Base-by-base conservation (phyloP, 2,329 filamentous ascomycete genomes). In the Fonsecaea nubica region DNA sequence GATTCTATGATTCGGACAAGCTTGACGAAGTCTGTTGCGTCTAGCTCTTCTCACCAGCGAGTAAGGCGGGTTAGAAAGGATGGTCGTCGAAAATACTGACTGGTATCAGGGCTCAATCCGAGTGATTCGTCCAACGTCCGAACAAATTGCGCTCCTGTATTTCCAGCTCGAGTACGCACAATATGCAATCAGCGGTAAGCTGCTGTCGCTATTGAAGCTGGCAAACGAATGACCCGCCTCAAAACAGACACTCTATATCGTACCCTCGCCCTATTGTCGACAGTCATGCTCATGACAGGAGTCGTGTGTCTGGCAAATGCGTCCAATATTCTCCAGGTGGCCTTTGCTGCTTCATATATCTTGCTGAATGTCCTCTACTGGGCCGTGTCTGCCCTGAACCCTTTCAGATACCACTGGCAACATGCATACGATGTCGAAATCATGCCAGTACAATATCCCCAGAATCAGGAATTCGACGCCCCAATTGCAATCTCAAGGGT, bases 271-370 rank as follows among this genome's bases (percentile, higher is more conserved):
- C 86, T 82, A 0, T 50, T 84, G 1, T 86, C 85, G 38, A 89
- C 87, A 8, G 81, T 86, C 8, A 70, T 89, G 32, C 81, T 89
- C 53, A 89, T 89, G 87, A 73, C 85, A 3, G 82, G 84, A 1
- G 85, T 89, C 10, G 85, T 89, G 12, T 76, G 88, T 13, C 76
- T 90, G 38, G 87, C 86, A 1, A 89, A 89, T 73, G 87, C 86
- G 75, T 82, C 81, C n/a, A 88, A 86, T 81, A 80, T 82, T 53
- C 84, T 85, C 67, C 87, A 90, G 75, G 82, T 85, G 9, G 83
- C 86, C 10, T 85, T 89, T 66, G 86, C 85, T 6, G 79, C 77
- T 2, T 79, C 82, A 1, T 89, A 89, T 70, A 85, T 89, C 62
- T 69, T 84, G 3, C 79, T 89, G 58, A 90, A 89, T 66, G 84